phyloP scores from a whole-genome alignment of 345 rosid genomes.

The Streptanthus diversifolius region DNA sequence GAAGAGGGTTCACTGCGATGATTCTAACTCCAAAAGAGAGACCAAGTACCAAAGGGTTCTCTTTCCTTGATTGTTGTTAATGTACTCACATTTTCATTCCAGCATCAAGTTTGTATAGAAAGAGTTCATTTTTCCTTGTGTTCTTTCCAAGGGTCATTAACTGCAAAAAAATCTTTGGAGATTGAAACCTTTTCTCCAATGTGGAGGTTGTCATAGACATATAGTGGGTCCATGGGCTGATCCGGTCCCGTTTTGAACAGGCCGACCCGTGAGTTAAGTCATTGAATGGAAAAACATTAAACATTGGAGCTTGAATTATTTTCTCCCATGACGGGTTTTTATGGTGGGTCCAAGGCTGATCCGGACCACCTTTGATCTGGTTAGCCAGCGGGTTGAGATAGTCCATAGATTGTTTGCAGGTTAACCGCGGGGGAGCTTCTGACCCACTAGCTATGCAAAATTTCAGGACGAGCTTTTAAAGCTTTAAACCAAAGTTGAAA shows the following conservation, averaged over 20 bases:
- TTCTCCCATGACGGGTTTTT: neutral
- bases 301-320: neutral
- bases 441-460: neutral
- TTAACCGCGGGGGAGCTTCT: neutral
- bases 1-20: constrained; percentile 62
- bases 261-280: neutral
- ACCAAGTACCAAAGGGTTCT: constrained; percentile 57
- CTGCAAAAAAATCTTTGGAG: constrained; percentile 20
- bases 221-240: neutral
- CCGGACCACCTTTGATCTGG: neutral
- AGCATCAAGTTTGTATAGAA: constrained; percentile 14
- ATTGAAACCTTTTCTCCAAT: neutral
- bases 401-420: neutral
- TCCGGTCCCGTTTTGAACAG: neutral
- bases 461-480: neutral
- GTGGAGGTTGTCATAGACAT: constrained; percentile 1
- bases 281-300: neutral
- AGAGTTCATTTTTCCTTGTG: constrained; percentile 3
- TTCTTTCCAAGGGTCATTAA: neutral
- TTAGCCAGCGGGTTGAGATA: neutral
- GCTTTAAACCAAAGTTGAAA: neutral
- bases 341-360: neutral
- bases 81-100: constrained; percentile 11
- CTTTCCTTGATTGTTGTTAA: constrained; percentile 45
- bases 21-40: constrained; percentile 42